These are phyloP conservation scores for Begonia masoniana DNA, from an alignment of 306 rosid species.

Conservation along the genomic window DNA sequence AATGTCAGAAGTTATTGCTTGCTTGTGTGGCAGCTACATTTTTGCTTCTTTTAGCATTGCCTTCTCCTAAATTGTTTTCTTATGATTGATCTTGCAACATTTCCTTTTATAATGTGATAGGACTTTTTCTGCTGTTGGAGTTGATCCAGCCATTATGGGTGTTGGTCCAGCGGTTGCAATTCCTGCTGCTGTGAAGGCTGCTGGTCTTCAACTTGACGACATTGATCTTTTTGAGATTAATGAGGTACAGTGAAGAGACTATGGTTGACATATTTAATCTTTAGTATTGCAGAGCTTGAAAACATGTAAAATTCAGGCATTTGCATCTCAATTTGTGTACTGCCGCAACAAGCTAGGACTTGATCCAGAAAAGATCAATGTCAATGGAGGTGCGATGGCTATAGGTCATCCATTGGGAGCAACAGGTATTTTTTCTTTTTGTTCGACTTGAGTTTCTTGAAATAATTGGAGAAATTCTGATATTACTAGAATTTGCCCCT, in stretches of 20 bases:
- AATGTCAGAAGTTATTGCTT: not conserved
- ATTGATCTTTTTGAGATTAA: conserved; percentile 93
- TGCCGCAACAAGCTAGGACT: conserved; percentile 88
- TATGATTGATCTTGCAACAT: not conserved
- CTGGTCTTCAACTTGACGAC: conserved; percentile 85
- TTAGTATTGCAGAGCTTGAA: too few species aligned
- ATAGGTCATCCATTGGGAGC: conserved; percentile 97
- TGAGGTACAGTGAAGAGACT: conserved; percentile 37
- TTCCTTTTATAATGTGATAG: conserved; percentile 21
- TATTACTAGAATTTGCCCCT: not conserved
- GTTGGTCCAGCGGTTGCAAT: conserved; percentile 96
- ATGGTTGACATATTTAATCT: too few species aligned
- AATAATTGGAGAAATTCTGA: not conserved
- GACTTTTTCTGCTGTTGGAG: conserved; percentile 89
- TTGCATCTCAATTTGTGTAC: conserved; percentile 87
- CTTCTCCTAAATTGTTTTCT: not conserved
- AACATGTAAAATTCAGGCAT: conserved; percentile 33
- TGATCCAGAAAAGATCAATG: conserved; percentile 86
- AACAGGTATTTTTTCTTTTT: conserved; percentile 45
- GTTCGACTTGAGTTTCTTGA: not conserved
- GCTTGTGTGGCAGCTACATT: not conserved
- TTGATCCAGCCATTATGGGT: conserved; percentile 97
- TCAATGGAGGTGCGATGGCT: conserved; percentile 96
- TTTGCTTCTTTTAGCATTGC: not conserved
- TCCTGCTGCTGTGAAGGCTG: conserved; percentile 94